Percentiles rank a stretch among this genome's conserved stretches.
Conservation (phyloP, 148 eudicot genomes). For the Fallopia convolvulus region DNA sequence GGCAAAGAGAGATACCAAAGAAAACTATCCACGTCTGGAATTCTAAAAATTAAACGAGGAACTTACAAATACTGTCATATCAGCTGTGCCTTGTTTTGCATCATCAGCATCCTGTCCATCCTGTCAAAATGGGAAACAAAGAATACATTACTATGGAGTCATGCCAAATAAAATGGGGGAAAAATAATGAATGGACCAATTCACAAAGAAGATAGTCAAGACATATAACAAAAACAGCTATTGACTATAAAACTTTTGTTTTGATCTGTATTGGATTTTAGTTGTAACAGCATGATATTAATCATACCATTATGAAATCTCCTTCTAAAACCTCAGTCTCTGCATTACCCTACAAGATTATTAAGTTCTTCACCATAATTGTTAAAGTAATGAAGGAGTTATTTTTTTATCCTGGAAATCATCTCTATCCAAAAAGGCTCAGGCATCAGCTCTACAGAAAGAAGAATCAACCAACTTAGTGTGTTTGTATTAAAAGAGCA, state of each 20-base stretch:
- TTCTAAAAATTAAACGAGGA: not conserved
- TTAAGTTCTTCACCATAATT: not conserved
- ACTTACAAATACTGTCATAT: conserved; percentile 78
- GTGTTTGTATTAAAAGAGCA: not conserved
- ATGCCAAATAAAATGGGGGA: not conserved
- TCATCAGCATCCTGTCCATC: conserved; percentile 5
- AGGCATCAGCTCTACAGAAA: not conserved
- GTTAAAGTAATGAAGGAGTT: not conserved
- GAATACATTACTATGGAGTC: not conserved
- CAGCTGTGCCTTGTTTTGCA: conserved; percentile 48
- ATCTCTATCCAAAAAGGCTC: not conserved
- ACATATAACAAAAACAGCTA: not conserved
- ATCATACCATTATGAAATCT: not conserved
- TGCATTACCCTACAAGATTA: not conserved
- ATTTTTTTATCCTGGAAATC: not conserved
- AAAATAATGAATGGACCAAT: not conserved
- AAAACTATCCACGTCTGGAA: not conserved
- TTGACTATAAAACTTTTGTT: no score
- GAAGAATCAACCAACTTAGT: not conserved
- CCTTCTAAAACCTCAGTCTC: not conserved
- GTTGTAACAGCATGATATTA: not conserved
- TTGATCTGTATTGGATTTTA: not conserved
- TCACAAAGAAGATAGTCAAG: not conserved
- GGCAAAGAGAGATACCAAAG: not conserved
- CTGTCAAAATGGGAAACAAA: not conserved